These are phyloP conservation scores for Aspergillus neoniger DNA, from an alignment of 2,329 filamentous ascomycete species.

Conservation along the genomic window DNA sequence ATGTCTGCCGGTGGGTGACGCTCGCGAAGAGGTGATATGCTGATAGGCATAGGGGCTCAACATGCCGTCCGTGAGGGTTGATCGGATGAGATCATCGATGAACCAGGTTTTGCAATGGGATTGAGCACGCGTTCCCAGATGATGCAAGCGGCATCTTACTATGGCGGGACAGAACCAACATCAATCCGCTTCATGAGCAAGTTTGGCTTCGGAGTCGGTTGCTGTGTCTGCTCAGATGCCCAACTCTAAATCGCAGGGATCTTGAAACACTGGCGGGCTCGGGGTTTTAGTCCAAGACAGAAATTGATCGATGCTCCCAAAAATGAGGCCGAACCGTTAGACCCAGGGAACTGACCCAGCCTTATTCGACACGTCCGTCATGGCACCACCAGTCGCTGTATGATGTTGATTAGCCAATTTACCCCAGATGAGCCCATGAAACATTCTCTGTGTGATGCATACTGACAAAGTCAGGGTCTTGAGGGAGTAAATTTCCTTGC, in stretches of 20 bases:
- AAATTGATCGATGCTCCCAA: neutral
- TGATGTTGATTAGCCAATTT: neutral
- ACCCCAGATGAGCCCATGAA: neutral
- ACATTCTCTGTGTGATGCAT: neutral
- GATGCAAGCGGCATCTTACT: neutral
- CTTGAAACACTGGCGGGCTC: slow-evolving; percentile 2
- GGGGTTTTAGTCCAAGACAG: neutral
- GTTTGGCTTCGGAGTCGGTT: neutral
- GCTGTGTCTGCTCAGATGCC: neutral
- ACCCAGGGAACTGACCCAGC: neutral
- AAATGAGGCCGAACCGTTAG: neutral
- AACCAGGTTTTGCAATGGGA: neutral
- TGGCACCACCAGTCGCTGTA: neutral
- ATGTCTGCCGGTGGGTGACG: neutral
- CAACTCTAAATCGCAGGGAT: neutral
- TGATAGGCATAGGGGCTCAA: no score
- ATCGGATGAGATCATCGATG: neutral
- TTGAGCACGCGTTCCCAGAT: neutral
- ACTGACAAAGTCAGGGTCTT: neutral
- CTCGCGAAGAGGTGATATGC: neutral
- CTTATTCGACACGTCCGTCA: neutral
- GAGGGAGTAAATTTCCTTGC: neutral
- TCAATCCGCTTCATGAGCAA: neutral
- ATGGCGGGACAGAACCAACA: neutral
- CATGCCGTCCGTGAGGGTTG: neutral